Conservation (phyloP, 2,329 filamentous ascomycete species). For the Zymoseptoria brevis region DNA sequence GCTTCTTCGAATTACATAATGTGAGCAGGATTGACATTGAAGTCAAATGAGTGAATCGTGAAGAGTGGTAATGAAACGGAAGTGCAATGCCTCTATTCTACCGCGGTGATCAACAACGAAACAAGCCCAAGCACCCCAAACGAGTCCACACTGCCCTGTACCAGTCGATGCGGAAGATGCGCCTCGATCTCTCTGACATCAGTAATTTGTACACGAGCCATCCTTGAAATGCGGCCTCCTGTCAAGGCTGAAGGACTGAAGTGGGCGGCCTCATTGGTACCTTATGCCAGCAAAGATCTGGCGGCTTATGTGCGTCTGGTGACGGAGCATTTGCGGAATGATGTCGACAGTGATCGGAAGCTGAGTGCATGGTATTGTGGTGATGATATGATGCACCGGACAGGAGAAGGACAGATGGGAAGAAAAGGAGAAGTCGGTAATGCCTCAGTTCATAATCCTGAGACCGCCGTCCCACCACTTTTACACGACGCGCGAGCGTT, state of each 20-base stretch:
- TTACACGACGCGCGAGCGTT: neutral
- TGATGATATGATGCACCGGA: neutral
- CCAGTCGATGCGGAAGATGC: neutral
- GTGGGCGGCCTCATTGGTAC: neutral
- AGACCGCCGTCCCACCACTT: no score
- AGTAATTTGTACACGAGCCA: neutral
- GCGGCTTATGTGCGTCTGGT: neutral
- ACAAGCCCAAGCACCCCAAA: neutral
- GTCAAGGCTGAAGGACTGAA: neutral
- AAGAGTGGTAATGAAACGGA: neutral
- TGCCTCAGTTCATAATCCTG: no score
- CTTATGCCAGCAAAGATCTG: neutral
- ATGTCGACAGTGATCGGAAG: neutral
- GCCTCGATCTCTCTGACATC: neutral
- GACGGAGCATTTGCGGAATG: neutral
- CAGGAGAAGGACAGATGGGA: neutral
- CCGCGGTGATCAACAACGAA: neutral
- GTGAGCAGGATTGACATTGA: no score
- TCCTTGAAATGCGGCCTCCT: neutral
- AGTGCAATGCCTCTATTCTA: neutral
- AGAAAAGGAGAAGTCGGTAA: neutral
- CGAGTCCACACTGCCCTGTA: neutral
- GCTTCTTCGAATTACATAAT: no score
- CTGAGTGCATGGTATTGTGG: neutral
- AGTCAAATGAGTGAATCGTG: neutral